Evolutionary conservation across 371 early-diverging fungal species (phyloP), one percentile per base, ranked within the genome.

Genomic region (Fennellomyces sp.): DNA sequence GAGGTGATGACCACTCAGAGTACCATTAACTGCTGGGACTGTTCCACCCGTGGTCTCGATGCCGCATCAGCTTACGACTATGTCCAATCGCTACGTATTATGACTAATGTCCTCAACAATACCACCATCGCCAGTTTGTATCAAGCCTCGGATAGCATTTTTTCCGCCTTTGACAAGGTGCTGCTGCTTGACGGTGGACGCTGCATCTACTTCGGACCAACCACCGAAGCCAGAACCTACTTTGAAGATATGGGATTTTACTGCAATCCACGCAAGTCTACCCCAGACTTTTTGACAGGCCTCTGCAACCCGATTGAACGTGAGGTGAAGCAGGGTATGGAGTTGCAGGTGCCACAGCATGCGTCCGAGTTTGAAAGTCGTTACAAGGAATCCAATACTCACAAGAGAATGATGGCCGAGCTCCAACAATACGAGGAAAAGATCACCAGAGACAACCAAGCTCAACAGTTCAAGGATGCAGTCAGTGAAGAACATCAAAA

Each of bases 31-130:
- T 83, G 92, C 64, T 88, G 93, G 82, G 95, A 95, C 64, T 93
- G 93, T 26, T 89, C 92, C 19, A 93, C 93, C 0, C 85, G 88
- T 61, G 95, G 96, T 53, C 75, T 97, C 17, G 97, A 97, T 79
- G 85, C 93, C n/a, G 88, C 92, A 36, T 92, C 91, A n/a, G 94
- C 96, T 19, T 74, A 91, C 2, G 90, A 91, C 63, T 88, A 88
- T 50, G 74, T 86, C 13, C 73, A 83, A 48, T 84, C 85, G 10
- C 68, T 92, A 7, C 81, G 88, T 51, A 82, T 88, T 31, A 72
- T 86, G 62, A 85, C 88, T 21, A 80, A 87, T 57, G 64, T 83
- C 23, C 63, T 79, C 51, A 77, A 86, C 26, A 85, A 80, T 47
- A 82, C 89, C 17, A 83, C 87, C 23, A 63, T 87, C 19, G 79